Evolutionary conservation across 2,329 filamentous ascomycete genomes (phyloP), one percentile per base, ranked within the genome.

Genomic region (Allantophomopsis lycopodina): DNA sequence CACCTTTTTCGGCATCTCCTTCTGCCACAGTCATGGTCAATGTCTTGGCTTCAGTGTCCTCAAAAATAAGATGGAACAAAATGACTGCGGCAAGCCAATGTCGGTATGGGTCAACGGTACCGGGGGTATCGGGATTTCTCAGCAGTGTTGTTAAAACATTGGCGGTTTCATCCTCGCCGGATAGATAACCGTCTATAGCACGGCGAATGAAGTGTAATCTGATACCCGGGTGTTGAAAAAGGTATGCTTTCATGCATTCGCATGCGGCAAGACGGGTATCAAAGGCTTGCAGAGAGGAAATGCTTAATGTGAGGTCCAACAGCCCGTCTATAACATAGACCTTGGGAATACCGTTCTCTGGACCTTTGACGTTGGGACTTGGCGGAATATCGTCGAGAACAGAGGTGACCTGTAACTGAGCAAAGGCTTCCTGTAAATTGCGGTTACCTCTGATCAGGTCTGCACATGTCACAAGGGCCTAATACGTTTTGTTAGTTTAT

Each of bases 241-340:
- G 86, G 58, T 98, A 98, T 2, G 91, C 86, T 58, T 94, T 88
- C 44, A 98, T 75, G 52, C 89, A 94, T 50, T 89, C 81, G 55
- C 83, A 91, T 16, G 85, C 87, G 15, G 89, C 83, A 52, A 87
- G 73, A 17, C 91, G 79, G 31, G 89, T 68, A 57, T 94, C 81
- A 48, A 94, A 83, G 30, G 83, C 68, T 39, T 78, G 70, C 15
- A 74, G 61, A 0, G 78, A 65, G 21, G 79, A 70, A 16, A 81
- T 66, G 41, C 78, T 78, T 7, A 98, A 65, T 0, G 82, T 79
- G 34, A 95, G 64, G 49, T 95, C 86, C 36, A 98, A 67, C 14
- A 98, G 66, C 2, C 85, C 91, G 58, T 96, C 89, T 51, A 98
- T 94, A 21, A 98, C 86, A 59, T 94, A 94, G 28, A 89, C 76